phyloP scores from a whole-genome alignment of 2,329 filamentous ascomycete genomes.

The Fonsecaea pugnacius region DNA sequence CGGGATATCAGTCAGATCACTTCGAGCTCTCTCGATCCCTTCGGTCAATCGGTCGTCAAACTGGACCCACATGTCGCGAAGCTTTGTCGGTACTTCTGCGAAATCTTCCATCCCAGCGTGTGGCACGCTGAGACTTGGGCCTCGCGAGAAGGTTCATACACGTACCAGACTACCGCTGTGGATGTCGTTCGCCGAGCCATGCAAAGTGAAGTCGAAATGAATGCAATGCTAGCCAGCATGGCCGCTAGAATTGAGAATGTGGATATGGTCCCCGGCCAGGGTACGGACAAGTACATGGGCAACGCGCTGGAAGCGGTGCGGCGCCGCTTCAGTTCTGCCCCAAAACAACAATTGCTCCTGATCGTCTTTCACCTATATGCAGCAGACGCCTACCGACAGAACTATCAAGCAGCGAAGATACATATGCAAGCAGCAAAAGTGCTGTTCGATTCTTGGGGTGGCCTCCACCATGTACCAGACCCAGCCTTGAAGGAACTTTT shows the following conservation, averaged over 20 bases:
- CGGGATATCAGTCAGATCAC: constrained; percentile 32
- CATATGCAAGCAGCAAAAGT: constrained; percentile 35
- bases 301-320: constrained; percentile 32
- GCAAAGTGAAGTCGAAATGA: constrained; percentile 36
- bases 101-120: constrained; percentile 34
- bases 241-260: constrained; percentile 34
- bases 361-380: constrained; percentile 36
- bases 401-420: constrained; percentile 32
- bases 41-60: constrained; percentile 31
- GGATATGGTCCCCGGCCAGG: constrained; percentile 28
- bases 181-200: constrained; percentile 30
- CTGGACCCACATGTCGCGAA: constrained; percentile 31
- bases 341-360: constrained; percentile 32
- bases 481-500: constrained; percentile 30
- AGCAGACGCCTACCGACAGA: constrained; percentile 35
- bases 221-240: constrained; percentile 36
- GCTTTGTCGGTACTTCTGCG: constrained; percentile 33
- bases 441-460: constrained; percentile 32
- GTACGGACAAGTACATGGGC: constrained; percentile 33
- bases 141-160: constrained; percentile 28
- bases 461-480: constrained; percentile 31
- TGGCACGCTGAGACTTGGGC: constrained; percentile 34
- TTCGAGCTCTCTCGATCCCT: constrained; percentile 29
- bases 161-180: constrained; percentile 27
- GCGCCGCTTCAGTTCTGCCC: constrained; percentile 29